Conservation (phyloP, 305 asterid genomes). For the Plantago lanceolata region DNA sequence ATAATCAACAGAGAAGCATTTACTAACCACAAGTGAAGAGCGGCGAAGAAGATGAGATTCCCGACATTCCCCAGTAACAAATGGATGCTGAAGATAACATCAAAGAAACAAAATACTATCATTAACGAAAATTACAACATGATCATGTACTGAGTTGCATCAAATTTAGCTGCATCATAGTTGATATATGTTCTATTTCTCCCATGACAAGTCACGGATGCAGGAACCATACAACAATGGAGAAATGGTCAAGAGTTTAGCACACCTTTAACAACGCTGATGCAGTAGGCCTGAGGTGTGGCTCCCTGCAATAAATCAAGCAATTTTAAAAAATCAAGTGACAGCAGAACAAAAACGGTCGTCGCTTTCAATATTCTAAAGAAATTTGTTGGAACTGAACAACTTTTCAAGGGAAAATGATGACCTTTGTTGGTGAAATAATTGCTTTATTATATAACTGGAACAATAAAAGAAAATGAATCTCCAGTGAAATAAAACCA, state of each 20-base stretch:
- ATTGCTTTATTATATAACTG: background rate
- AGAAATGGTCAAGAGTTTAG: constrained; percentile 6
- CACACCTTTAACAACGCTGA: constrained; percentile 56
- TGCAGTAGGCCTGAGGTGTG: constrained; percentile 47
- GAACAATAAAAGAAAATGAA: background rate
- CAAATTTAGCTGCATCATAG: constrained; percentile 5
- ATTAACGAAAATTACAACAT: background rate
- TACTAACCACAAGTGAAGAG: constrained; percentile 56
- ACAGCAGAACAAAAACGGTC: background rate
- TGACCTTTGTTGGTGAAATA: no score
- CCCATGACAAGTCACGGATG: constrained; percentile 10
- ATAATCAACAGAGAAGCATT: constrained; percentile 23
- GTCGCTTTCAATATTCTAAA: no score
- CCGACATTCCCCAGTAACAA: constrained; percentile 72
- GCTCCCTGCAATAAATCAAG: constrained; percentile 40
- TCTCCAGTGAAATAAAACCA: background rate
- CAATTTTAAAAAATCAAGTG: background rate
- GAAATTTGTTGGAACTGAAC: background rate
- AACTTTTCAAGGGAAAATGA: background rate
- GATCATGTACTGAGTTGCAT: background rate
- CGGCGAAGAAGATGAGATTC: constrained; percentile 54
- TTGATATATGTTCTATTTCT: background rate
- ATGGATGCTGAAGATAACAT: constrained; percentile 71
- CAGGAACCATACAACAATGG: background rate
- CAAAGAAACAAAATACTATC: background rate